Evolutionary conservation across 2,329 filamentous ascomycete species (phyloP).

Genomic region (Trichophyton mentagrophytes): DNA sequence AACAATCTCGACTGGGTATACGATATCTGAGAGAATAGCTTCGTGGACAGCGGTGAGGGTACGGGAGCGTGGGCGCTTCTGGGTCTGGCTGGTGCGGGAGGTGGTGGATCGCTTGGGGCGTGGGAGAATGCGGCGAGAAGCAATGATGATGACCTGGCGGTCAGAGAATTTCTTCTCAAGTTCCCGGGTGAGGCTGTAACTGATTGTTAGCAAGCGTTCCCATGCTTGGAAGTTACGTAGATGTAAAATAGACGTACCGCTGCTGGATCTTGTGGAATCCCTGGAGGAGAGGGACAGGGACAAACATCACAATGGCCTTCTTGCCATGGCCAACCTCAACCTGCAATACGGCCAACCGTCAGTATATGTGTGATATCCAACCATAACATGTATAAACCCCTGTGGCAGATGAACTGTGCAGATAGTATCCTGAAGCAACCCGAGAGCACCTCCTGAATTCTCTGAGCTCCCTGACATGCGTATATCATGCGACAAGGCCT

Average conservation of each 20-base stretch:
- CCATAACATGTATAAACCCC: background rate
- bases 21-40: conserved; percentile 91
- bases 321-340: conserved; percentile 99
- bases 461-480: background rate
- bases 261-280: conserved; percentile 99
- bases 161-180: conserved; percentile 99
- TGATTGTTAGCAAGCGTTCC: background rate
- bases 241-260: conserved; percentile 56
- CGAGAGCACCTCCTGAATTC: background rate
- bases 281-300: conserved; percentile 95
- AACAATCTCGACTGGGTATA: conserved; percentile 99
- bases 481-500: background rate
- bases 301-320: conserved; percentile 99
- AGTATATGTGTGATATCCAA: background rate
- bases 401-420: background rate
- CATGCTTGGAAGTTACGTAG: no score
- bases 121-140: conserved; percentile 95
- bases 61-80: conserved; percentile 97
- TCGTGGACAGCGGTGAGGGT: conserved; percentile 98
- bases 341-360: conserved; percentile 34
- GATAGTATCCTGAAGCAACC: background rate
- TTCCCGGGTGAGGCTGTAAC: conserved; percentile 86
- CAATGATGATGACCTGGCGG: conserved; percentile 98
- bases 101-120: conserved; percentile 97
- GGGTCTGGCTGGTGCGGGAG: conserved; percentile 88